Evolutionary conservation across 1,284 basidiomycete genomes (phyloP).

Genomic region (Cystobasidiaceae sp.): DNA sequence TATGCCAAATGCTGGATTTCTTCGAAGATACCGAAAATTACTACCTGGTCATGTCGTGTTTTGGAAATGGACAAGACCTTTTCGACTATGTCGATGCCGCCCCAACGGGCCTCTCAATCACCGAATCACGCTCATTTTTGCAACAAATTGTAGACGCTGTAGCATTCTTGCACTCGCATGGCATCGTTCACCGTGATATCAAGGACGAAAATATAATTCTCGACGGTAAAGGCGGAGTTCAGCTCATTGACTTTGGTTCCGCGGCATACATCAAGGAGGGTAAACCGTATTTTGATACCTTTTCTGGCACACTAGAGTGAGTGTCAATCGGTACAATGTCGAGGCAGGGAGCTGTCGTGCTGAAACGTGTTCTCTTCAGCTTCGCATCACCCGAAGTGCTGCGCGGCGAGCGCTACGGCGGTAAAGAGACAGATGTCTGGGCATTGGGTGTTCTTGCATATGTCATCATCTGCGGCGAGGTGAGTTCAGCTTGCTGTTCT

Average conservation of each 20-base stretch:
- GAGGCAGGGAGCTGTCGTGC: background rate
- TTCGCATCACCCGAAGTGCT: constrained; percentile 97
- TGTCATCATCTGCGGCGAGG: constrained; percentile 91
- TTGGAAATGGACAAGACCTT: constrained; percentile 61
- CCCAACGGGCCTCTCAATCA: constrained; percentile 74
- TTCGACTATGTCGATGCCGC: constrained; percentile 91
- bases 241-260: constrained; percentile 72
- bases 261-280: constrained; percentile 45
- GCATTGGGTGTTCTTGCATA: constrained; percentile 97
- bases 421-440: constrained; percentile 98
- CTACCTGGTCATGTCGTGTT: constrained; percentile 64
- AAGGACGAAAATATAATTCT: constrained; percentile 92
- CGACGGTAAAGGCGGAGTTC: constrained; percentile 57
- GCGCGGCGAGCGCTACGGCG: constrained; percentile 86
- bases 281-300: constrained; percentile 43
- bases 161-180: constrained; percentile 81
- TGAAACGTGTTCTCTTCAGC: constrained; percentile 35
- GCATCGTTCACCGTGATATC: constrained; percentile 94
- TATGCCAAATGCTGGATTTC: constrained; percentile 90
- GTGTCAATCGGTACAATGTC: background rate
- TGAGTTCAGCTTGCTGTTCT: too few relatives aligned
- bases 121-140: constrained; percentile 73
- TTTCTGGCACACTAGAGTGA: constrained; percentile 45
- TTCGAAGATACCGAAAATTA: constrained; percentile 98
- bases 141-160: constrained; percentile 92